Percentiles rank a stretch among this genome's conserved stretches.
Evolutionary conservation across 2,329 filamentous ascomycete species (phyloP).

Genomic region (Monosporascus sp.): DNA sequence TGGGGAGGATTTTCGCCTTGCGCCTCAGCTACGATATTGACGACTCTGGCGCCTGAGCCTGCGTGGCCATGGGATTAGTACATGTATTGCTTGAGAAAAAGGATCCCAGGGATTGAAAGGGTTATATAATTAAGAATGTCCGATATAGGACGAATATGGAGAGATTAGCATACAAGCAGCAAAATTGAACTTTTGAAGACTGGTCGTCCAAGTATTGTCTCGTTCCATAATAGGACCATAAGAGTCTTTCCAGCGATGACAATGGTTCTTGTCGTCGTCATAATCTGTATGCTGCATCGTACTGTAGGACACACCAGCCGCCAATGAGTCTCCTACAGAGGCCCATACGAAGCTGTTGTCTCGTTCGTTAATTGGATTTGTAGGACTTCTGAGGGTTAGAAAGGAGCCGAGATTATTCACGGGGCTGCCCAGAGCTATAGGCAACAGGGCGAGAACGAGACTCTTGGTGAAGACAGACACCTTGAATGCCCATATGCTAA

Average conservation of each 20-base stretch:
- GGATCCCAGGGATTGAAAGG: neutral
- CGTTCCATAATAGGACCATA: slow-evolving; percentile 9
- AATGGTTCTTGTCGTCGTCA: slow-evolving; percentile 7
- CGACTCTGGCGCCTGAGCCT: slow-evolving; percentile 3
- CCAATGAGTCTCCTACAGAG: slow-evolving; percentile 8
- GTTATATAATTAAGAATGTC: neutral
- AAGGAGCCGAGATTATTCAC: neutral
- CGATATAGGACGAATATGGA: neutral
- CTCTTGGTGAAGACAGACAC: neutral
- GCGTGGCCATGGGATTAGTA: neutral
- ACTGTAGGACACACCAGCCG: slow-evolving; percentile 6
- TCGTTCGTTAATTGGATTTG: slow-evolving; percentile 1
- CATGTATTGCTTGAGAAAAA: neutral
- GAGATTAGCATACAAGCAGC: slow-evolving; percentile 7
- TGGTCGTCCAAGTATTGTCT: slow-evolving; percentile 6
- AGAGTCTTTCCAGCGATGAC: slow-evolving; percentile 8
- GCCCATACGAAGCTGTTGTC: slow-evolving; percentile 7
- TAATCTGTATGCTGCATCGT: slow-evolving; percentile 5
- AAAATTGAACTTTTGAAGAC: slow-evolving; percentile 4
- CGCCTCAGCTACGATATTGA: neutral
- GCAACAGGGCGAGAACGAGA: slow-evolving; percentile 1
- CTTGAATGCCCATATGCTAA: neutral
- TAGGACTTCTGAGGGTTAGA: too few species aligned
- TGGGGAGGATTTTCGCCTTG: slow-evolving; percentile 5
- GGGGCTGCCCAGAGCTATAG: slow-evolving; percentile 3